Base-by-base conservation (phyloP, 1,284 basidiomycete species). In the Cystobasidium slooffiae region DNA sequence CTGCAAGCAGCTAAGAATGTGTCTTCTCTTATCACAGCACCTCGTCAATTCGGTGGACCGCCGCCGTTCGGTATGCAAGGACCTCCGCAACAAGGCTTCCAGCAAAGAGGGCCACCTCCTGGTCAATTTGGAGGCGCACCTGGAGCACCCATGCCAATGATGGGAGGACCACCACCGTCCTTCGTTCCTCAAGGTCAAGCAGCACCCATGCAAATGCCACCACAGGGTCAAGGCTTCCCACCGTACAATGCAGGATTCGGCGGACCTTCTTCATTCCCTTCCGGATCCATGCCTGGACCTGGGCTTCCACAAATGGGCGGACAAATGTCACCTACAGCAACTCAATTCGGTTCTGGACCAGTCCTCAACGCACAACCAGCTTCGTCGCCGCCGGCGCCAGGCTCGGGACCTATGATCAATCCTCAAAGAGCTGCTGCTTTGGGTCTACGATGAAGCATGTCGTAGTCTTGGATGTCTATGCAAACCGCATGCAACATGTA, bases 371-470 rank as follows among this genome's bases (percentile, higher is more conserved):
- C 51, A 8, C 70, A 62, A 37, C 63, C 70, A n/a, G 51, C 63
- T 31, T n/a, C 51, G 51, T 55, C 70, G 47, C 63, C 70, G 7
- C 70, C 70, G 41, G 9, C 18, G 20, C 31, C 49, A 47, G 70
- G 70, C 22, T 22, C 62, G 41, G 70, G 70, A 18, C 62, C 62
- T 20, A 62, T 64, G 52, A 73, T 73, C 39, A 73, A 73, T 58
- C 70, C 70, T n/a, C 62, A 65, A 58, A 49, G 70, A 39, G 70
- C 70, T 14, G 70, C 70, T 49, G 70, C 70, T 20, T 46, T 73
- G 16, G 70, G 70, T n/a, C 37, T 73, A 39, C 46, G 62, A 55
- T 41, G 52, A 56, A 53, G n/a, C 51, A 18, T 24, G 12, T 6
- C 16, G 0, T 10, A 39, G 56, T 9, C 16, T 18, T n/a, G 37